Percentiles rank a stretch among this genome's conserved stretches.
phyloP scores from a whole-genome alignment of 768 basidiomycete species.

The Filobasidium floriforme region DNA sequence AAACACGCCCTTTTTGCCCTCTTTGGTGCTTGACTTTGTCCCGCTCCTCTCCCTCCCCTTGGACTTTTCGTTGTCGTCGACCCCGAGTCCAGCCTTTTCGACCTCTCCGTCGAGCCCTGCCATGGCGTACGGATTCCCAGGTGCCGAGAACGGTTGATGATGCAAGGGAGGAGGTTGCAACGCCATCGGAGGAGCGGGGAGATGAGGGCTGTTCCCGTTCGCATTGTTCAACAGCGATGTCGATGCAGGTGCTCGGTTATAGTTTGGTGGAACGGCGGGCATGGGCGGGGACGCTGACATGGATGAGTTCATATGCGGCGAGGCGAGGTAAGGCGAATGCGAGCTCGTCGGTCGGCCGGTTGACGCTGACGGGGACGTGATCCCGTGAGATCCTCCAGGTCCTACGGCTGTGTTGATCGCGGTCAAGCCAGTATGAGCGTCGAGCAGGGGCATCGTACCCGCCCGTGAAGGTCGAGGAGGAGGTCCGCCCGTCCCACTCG shows the following conservation, averaged over 20 bases:
- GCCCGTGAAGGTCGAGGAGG: conserved; percentile 40
- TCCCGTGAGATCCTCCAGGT: neutral
- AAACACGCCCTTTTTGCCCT: conserved; percentile 43
- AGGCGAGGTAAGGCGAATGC: neutral
- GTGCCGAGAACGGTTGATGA: conserved; percentile 36
- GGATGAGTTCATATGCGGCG: neutral
- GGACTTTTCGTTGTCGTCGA: conserved; percentile 40
- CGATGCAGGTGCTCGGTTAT: conserved; percentile 17
- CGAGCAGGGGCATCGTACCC: conserved; percentile 35
- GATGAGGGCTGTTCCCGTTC: no score
- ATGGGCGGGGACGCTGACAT: neutral
- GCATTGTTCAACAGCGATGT: conserved; percentile 10
- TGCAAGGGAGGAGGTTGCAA: conserved; percentile 27
- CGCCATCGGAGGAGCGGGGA: neutral
- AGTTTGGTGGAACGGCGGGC: neutral
- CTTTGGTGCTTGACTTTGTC: conserved; percentile 41
- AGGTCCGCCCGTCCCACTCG: conserved; percentile 21
- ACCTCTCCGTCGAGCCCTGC: conserved; percentile 22
- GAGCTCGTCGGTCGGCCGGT: neutral
- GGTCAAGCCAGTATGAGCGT: neutral
- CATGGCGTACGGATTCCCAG: conserved; percentile 31
- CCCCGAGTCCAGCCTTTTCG: conserved; percentile 30
- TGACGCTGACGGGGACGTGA: neutral
- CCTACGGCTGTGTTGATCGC: conserved; percentile 8
- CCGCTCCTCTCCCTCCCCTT: conserved; percentile 38